Percentiles rank a stretch among this genome's conserved stretches.
These are phyloP conservation scores for Williopsis jadinii DNA, from an alignment of 1,139 yeast species.

Conservation along the genomic window DNA sequence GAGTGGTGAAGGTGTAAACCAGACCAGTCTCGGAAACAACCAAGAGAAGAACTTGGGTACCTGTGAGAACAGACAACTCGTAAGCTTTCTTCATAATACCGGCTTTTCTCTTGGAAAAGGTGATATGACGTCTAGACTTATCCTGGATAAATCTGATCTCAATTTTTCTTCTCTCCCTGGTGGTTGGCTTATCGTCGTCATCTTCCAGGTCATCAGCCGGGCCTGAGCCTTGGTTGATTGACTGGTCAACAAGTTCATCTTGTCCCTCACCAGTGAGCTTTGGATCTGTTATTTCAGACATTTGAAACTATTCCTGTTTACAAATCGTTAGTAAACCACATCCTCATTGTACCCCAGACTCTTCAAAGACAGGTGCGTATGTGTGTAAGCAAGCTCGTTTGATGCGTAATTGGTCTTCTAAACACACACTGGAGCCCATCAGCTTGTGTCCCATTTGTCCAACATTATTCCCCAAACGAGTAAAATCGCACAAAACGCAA, in stretches of 20 bases:
- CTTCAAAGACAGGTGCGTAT: not conserved
- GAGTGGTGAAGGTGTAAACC: constrained; percentile 97
- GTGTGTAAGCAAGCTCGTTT: no score
- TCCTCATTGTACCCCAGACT: not conserved
- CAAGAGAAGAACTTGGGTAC: constrained; percentile 87
- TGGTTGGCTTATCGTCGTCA: constrained; percentile 62
- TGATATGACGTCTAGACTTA: constrained; percentile 94
- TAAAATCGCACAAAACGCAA: no score
- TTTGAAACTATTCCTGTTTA: not conserved
- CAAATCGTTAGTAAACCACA: no score
- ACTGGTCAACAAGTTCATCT: constrained; percentile 17
- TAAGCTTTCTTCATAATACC: constrained; percentile 99
- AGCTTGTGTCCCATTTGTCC: no score
- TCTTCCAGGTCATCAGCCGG: constrained; percentile 44
- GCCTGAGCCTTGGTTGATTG: constrained; percentile 3
- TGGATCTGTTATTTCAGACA: constrained; percentile 22
- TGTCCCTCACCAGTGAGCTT: constrained; percentile 13
- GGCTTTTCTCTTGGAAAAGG: constrained; percentile 95
- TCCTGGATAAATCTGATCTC: constrained; percentile 96
- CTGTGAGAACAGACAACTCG: constrained; percentile 90
- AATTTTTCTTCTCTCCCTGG: constrained; percentile 90
- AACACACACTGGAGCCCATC: no score
- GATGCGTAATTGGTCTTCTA: no score
- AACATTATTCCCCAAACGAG: no score
- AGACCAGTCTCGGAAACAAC: constrained; percentile 97